phyloP scores from a whole-genome alignment of 768 basidiomycete genomes.

The Leccinum boreale region DNA sequence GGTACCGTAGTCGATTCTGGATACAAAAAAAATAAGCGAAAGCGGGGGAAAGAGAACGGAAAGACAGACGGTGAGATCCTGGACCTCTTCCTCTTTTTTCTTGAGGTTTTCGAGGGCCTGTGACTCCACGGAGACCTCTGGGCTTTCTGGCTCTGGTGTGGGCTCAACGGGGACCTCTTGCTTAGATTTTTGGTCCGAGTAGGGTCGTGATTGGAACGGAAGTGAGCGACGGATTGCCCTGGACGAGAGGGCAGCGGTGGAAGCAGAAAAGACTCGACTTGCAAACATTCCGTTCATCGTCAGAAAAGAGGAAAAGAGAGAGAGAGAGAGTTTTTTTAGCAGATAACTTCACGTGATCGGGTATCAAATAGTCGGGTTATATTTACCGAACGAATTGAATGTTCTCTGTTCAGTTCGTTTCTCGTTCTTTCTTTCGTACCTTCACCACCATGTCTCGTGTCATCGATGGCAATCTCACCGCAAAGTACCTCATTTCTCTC shows the following conservation, averaged over 20 bases:
- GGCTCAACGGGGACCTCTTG: constrained; percentile 13
- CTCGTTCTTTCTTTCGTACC: constrained; percentile 20
- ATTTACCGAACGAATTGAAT: constrained; percentile 7
- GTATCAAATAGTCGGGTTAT: not conserved
- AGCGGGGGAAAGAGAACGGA: not conserved
- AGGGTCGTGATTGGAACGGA: constrained; percentile 40
- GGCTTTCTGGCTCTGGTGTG: constrained; percentile 14
- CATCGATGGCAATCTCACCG: constrained; percentile 82
- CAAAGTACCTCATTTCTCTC: constrained; percentile 56
- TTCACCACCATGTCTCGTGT: constrained; percentile 44
- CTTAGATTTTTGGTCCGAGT: constrained; percentile 54
- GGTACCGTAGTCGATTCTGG: constrained; percentile 85
- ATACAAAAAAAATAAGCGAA: not conserved
- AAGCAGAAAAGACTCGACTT: constrained; percentile 54
- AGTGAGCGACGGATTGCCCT: constrained; percentile 41
- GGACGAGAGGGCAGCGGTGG: constrained; percentile 54
- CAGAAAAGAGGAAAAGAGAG: constrained; percentile 28
- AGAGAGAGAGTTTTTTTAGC: not conserved
- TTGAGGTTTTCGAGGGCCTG: constrained; percentile 57
- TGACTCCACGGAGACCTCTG: constrained; percentile 33
- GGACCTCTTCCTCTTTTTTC: constrained; percentile 75
- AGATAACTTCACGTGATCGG: constrained; percentile 23
- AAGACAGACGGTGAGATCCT: constrained; percentile 74
- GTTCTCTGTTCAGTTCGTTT: not conserved
- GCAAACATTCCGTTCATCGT: constrained; percentile 50